Base-by-base conservation (phyloP, 2,329 filamentous ascomycete genomes). In the Proliferodiscus dingleyae region DNA sequence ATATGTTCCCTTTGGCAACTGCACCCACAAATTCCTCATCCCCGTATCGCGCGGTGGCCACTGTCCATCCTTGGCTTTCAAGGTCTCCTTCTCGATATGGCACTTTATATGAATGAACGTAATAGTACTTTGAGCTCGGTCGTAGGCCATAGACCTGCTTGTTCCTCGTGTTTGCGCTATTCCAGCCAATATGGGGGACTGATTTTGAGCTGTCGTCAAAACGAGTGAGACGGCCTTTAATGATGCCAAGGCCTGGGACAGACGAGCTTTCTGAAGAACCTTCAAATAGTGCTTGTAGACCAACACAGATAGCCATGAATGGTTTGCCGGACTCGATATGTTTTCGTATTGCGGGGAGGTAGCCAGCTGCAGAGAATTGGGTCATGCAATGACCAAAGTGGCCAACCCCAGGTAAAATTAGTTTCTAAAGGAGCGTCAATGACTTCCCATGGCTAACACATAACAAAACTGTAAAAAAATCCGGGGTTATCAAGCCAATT, bases 151-250 rank as follows among this genome's bases (percentile, higher is more conserved):
- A 96, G 47, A 97, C 77, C 56, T 73, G 78, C 52, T 78, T 68
- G 15, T 68, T 62, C 50, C 56, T 62, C 8, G 83, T 81, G 58
- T 83, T 83, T 36, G 94, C 93, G 57, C 83, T 89, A 68, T 98
- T 98, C 93, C 93, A 98, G 45, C 93, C 93, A 66, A 98, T 98
- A 69, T 98, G 94, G 30, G 93, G 93, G n/a, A 98, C 94, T 29
- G 89, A 83, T 70, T 97, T 97, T 59, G 78, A 71, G 24, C 68
- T 66, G 64, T 87, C 81, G 63, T 88, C 72, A 69, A 98, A 98
- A 50, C 83, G 83, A 62, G 80, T 74, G 53, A 98, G 77, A 9
- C 70, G 71, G 30, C 78, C 79, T 36, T 83, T 81, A 51, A 97
- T 81, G 22, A 95, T 37, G 4, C 84, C 85, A 38, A 98, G 71